Percentiles rank a stretch among this genome's conserved stretches.
These are phyloP conservation scores for Saturnispora diversa DNA, from an alignment of 805 yeast species.

Conservation along the genomic window DNA sequence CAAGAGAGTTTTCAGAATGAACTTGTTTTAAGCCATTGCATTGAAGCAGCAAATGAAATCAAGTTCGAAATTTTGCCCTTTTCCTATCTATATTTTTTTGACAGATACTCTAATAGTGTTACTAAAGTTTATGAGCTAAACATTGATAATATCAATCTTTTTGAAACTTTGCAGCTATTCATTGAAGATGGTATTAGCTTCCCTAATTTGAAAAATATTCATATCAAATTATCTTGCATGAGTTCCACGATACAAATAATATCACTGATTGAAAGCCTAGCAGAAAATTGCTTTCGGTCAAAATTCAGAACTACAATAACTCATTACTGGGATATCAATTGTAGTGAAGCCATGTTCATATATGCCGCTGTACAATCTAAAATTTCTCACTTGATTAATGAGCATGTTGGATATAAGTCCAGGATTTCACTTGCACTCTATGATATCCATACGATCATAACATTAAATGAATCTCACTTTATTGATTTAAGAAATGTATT, in stretches of 20 bases:
- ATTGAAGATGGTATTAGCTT: background rate
- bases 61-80: background rate
- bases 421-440: slow-evolving; percentile 1
- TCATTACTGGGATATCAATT: background rate
- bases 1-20: background rate
- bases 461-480: slow-evolving; percentile 1
- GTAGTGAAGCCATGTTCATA: background rate
- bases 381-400: background rate
- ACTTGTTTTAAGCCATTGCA: background rate
- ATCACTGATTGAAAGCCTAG: background rate
- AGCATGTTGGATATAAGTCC: background rate
- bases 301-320: background rate
- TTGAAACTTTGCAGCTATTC: background rate
- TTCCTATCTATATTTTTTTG: slow-evolving; percentile 3
- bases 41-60: background rate
- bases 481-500: background rate
- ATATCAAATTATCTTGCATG: background rate
- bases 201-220: slow-evolving; percentile 1
- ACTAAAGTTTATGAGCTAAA: background rate
- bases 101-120: background rate
- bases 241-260: background rate
- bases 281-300: background rate
- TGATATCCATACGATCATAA: slow-evolving; percentile 1
- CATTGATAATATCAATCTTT: background rate
- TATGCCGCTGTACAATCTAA: background rate